Conservation (phyloP, 2,329 filamentous ascomycete genomes). For the Zymoseptoria brevis region DNA sequence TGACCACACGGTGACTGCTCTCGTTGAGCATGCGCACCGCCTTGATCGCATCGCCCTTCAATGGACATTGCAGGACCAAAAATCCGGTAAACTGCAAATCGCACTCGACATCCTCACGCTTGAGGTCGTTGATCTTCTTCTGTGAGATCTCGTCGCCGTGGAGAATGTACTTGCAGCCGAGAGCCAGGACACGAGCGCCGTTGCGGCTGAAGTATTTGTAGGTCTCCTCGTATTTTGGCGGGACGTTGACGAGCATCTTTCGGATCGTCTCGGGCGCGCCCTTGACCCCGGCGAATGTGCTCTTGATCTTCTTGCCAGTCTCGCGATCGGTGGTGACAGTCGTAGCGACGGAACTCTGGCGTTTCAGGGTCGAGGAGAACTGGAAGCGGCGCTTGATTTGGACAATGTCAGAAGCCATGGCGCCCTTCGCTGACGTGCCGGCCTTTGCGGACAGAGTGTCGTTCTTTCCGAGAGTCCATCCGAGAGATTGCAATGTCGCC, state of each 20-base stretch:
- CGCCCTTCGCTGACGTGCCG: slow-evolving; percentile 32
- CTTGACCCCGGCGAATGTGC: slow-evolving; percentile 92
- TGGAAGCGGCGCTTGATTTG: slow-evolving; percentile 97
- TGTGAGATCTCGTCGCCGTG: slow-evolving; percentile 73
- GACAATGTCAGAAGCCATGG: slow-evolving; percentile 60
- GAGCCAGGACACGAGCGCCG: slow-evolving; percentile 83
- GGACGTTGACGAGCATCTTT: slow-evolving; percentile 78
- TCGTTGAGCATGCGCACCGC: slow-evolving; percentile 96
- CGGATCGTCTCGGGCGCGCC: slow-evolving; percentile 95
- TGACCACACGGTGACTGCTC: slow-evolving; percentile 95
- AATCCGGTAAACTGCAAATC: slow-evolving; percentile 87
- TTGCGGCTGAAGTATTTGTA: slow-evolving; percentile 97
- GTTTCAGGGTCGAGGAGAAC: slow-evolving; percentile 92
- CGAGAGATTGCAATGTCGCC: slow-evolving; percentile 79
- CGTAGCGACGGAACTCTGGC: slow-evolving; percentile 88
- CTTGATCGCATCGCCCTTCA: slow-evolving; percentile 93
- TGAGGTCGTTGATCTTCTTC: slow-evolving; percentile 82
- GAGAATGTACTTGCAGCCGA: slow-evolving; percentile 89
- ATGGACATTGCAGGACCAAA: slow-evolving; percentile 84
- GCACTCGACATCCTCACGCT: slow-evolving; percentile 83
- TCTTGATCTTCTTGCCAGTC: slow-evolving; percentile 66
- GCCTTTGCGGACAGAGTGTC: slow-evolving; percentile 69
- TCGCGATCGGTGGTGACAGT: slow-evolving; percentile 63
- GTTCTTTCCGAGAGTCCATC: slow-evolving; percentile 86
- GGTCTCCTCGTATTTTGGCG: slow-evolving; percentile 89